Base-by-base conservation (phyloP, 2,329 filamentous ascomycete species). In the Paraphaeosphaeria sporulosa region DNA sequence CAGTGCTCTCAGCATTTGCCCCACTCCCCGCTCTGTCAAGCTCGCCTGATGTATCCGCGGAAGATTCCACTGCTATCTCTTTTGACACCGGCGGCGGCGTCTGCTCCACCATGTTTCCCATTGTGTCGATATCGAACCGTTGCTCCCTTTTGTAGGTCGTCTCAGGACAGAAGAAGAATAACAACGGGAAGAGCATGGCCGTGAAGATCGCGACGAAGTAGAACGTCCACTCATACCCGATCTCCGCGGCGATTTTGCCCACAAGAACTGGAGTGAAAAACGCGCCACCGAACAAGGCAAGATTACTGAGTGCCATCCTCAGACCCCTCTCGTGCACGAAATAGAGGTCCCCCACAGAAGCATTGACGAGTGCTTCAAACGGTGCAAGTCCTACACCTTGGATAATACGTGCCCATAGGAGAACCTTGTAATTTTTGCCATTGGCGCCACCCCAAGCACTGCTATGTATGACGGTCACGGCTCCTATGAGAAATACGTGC, bases 141-240 rank as follows among this genome's bases (percentile, higher is more conserved):
- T 83, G 79, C 8, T 90, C 86, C 30, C 94, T 86, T 38, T 84
- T 83, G 73, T 88, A 97, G 0, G 93, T 88, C 0, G 92, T 96
- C 78, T 97, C 94, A 0, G 94, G 94, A 51, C 92, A 92, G 65
- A 94, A 87, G 65, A 96, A 85, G 61, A 95, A 81, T 21, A 97
- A 81, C 12, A 90, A 79, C 0, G 92, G 89, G 4, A 97, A 79
- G 57, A 89, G 86, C 6, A 81, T 83, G 4, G 84, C 92, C 47
- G 88, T 85, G 78, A 97, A 96, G 66, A 97, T 97, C 60, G 93
- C 87, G 15, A 96, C 87, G 44, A 97, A 86, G 76, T 94, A 93
- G 73, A 97, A 97, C 0, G 89, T 90, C 93, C 93, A 97, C 74
- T 86, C 81, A 90, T 93, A 96, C n/a, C 89, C 88, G 52, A 96